Conservation (phyloP, 2,329 filamentous ascomycete genomes). For the Cordyceps cicadae region DNA sequence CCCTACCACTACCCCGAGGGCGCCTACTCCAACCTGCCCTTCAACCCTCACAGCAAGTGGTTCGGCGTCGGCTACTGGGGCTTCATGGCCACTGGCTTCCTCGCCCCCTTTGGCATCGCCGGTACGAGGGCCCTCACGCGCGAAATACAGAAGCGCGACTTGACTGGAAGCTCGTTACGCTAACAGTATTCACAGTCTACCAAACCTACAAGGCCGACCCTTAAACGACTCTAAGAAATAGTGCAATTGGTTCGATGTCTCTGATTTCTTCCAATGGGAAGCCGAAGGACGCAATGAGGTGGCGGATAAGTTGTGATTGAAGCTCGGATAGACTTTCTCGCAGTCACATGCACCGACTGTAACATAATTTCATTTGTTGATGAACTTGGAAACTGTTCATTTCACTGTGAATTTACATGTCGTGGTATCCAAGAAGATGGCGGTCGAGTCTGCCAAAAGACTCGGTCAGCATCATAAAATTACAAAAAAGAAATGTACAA, state of each 20-base stretch:
- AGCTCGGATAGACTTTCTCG: slow-evolving; percentile 11
- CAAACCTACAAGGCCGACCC: slow-evolving; percentile 33
- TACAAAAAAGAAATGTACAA: slow-evolving; percentile 4
- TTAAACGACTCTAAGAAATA: slow-evolving; percentile 19
- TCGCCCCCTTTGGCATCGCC: slow-evolving; percentile 54
- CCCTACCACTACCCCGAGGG: slow-evolving; percentile 99
- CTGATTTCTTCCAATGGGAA: background rate
- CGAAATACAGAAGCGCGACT: background rate
- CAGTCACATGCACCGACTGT: slow-evolving; percentile 11
- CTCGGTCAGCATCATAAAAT: slow-evolving; percentile 13
- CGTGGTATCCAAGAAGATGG: background rate
- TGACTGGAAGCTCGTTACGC: slow-evolving; percentile 1
- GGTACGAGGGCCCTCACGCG: slow-evolving; percentile 31
- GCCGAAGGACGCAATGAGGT: background rate
- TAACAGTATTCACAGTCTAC: slow-evolving; percentile 35
- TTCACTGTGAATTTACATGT: background rate
- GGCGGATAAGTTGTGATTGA: slow-evolving; percentile 7
- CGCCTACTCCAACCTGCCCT: slow-evolving; percentile 87
- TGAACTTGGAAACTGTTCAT: background rate
- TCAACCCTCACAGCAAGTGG: slow-evolving; percentile 86
- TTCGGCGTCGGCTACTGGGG: slow-evolving; percentile 78
- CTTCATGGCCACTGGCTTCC: slow-evolving; percentile 53
- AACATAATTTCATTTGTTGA: slow-evolving; percentile 14
- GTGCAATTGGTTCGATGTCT: background rate
- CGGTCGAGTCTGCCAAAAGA: background rate